Percentiles rank a stretch among this genome's conserved stretches.
These are phyloP conservation scores for Corchorus olitorius DNA, from an alignment of 345 rosid genomes.

Conservation along the genomic window DNA sequence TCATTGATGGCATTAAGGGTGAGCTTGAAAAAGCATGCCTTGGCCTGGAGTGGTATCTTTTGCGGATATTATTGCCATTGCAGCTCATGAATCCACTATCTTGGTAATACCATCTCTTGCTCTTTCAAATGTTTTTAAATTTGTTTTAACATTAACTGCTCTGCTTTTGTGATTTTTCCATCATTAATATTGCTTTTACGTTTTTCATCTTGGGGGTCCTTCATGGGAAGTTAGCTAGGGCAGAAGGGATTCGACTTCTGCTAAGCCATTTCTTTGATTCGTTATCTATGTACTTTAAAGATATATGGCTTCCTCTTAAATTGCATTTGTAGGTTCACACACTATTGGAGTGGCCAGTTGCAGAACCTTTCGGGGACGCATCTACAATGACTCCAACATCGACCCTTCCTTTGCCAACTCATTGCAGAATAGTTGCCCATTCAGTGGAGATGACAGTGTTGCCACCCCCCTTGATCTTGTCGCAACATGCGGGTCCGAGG, in stretches of 20 bases:
- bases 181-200: too few species aligned
- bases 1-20: slow-evolving; percentile 45
- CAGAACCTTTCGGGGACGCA: slow-evolving; percentile 25
- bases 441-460: slow-evolving; percentile 25
- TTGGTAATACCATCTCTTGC: slow-evolving; percentile 36
- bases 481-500: too few species aligned
- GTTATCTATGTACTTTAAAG: too few species aligned
- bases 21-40: slow-evolving; percentile 49
- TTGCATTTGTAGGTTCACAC: slow-evolving; percentile 29
- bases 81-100: slow-evolving; percentile 48
- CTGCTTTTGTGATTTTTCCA: too few species aligned
- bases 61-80: too few species aligned
- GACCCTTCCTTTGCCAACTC: slow-evolving; percentile 31
- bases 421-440: slow-evolving; percentile 23
- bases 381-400: slow-evolving; percentile 41
- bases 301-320: too few species aligned
- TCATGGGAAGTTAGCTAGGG: slow-evolving; percentile 47
- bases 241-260: slow-evolving; percentile 49
- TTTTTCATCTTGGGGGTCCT: slow-evolving; percentile 50
- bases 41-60: slow-evolving; percentile 50
- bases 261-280: not conserved
- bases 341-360: slow-evolving; percentile 47
- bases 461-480: slow-evolving; percentile 25
- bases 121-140: too few species aligned
- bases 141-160: too few species aligned